Evolutionary conservation across 495 filamentous ascomycete species (phyloP), one percentile per base, ranked within the genome.

Genomic region (Trichocladium antarcticum): DNA sequence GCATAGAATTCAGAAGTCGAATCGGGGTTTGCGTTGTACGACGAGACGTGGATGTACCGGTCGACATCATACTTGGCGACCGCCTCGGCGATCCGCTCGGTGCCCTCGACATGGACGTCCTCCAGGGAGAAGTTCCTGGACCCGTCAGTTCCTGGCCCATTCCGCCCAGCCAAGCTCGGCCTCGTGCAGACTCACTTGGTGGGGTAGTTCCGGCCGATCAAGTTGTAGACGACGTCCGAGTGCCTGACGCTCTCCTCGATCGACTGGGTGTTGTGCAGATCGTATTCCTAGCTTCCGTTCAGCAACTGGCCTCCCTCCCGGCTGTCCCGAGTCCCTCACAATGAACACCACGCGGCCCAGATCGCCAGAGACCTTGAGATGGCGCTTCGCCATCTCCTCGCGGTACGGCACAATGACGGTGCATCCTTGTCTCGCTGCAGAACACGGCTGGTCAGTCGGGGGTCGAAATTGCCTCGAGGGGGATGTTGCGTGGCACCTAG

Each of bases 41-140:
- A 93, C 32, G 93, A 97, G 57, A 99, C 84, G 57, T 99, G 92
- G 54, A 99, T 85, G 74, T 83, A 99, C 37, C 92, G 83, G 70
- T 99, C 92, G 51, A 96, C 79, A 58, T 99, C 92, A 68, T 99
- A 99, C 69, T 99, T 99, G 55, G 92, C 93, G 34, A 86, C 87
- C 45, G 93, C 93, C 63, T 96, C 88, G 20, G 79, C 88, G 57
- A 99, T 99, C 47, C 93, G 83, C 71, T 92, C 85, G n/a, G 82
- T 79, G 36, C 92, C 90, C 65, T 95, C 89, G 12, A 97, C 80
- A 57, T 99, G 88, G 20, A 97, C 89, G 65, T 96, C 89, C 49
- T 85, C 83, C 47, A 92, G 78, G 37, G 80, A 76, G 72, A 95
- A 99, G 73, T 99, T 99, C 76, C 87, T 93, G 52, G 6, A 12